phyloP scores from a whole-genome alignment of 2,329 filamentous ascomycete species.

The Penicillium decumbens region DNA sequence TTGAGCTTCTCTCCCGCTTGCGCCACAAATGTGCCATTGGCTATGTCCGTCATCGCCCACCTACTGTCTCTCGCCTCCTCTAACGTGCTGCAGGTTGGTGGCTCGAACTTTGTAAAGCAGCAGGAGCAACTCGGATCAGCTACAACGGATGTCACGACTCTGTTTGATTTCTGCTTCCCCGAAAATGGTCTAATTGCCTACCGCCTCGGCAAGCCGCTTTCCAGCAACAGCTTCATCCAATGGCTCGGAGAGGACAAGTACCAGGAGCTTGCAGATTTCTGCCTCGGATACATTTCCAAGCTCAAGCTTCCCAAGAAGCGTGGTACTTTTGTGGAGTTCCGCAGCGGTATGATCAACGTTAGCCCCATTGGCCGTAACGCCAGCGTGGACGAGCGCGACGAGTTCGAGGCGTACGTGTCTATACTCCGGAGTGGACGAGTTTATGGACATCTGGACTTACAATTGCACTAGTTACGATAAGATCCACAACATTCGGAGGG shows the following conservation, averaged over 20 bases:
- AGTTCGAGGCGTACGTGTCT: constrained; percentile 62
- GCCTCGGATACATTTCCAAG: constrained; percentile 58
- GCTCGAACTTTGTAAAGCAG: constrained; percentile 87
- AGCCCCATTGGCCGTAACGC: constrained; percentile 73
- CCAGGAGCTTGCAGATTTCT: constrained; percentile 57
- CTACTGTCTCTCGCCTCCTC: constrained; percentile 6
- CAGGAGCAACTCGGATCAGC: constrained; percentile 84
- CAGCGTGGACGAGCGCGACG: constrained; percentile 69
- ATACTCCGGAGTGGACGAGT: not conserved
- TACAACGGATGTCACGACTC: constrained; percentile 64
- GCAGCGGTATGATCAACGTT: constrained; percentile 63
- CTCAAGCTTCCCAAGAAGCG: constrained; percentile 60
- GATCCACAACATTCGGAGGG: constrained; percentile 67
- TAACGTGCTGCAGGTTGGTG: constrained; percentile 58
- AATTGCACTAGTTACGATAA: constrained; percentile 60
- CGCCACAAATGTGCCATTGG: constrained; percentile 54
- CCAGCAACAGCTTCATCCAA: constrained; percentile 79
- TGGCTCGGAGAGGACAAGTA: constrained; percentile 82
- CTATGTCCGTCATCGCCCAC: constrained; percentile 23
- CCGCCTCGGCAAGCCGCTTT: constrained; percentile 71
- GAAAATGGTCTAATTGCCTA: constrained; percentile 94
- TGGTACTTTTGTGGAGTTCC: constrained; percentile 64
- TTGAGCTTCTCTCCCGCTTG: constrained; percentile 70
- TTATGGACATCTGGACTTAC: constrained; percentile 7
- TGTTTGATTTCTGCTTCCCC: constrained; percentile 97